phyloP scores from a whole-genome alignment of 1,139 yeast species.

The Candida pseudoviswanathii region DNA sequence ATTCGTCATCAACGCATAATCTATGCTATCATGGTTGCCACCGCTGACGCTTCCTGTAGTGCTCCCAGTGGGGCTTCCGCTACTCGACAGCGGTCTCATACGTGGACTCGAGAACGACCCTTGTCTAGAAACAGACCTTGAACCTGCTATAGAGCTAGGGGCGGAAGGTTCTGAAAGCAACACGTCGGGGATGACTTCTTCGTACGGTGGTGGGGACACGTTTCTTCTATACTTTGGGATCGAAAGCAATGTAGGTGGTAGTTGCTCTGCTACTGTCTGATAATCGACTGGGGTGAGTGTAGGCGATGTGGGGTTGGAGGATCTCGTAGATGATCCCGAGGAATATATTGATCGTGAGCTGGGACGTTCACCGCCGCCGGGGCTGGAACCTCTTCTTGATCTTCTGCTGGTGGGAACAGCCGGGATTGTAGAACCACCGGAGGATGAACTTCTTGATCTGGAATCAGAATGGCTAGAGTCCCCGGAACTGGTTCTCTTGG shows the following conservation, averaged over 20 bases:
- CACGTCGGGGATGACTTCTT: slow-evolving; percentile 4
- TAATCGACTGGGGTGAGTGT: background rate
- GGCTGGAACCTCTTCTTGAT: background rate
- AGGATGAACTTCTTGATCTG: slow-evolving; percentile 8
- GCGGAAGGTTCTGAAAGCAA: background rate
- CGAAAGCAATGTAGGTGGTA: background rate
- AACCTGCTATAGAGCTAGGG: background rate
- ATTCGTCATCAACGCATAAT: background rate
- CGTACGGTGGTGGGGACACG: slow-evolving; percentile 5
- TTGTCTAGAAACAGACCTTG: background rate
- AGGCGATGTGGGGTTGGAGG: background rate
- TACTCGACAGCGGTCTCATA: background rate
- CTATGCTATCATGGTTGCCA: background rate
- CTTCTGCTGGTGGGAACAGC: too few species aligned
- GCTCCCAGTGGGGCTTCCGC: background rate
- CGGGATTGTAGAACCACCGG: background rate
- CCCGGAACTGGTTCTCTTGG: background rate
- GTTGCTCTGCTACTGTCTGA: background rate
- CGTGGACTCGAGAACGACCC: background rate
- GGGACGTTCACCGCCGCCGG: background rate
- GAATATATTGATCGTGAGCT: background rate
- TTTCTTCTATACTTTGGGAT: background rate
- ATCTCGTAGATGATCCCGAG: background rate
- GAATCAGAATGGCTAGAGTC: background rate
- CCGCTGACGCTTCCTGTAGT: background rate